These are phyloP conservation scores for Yamadazyma taylorii DNA, from an alignment of 1,139 yeast genomes.

Conservation along the genomic window DNA sequence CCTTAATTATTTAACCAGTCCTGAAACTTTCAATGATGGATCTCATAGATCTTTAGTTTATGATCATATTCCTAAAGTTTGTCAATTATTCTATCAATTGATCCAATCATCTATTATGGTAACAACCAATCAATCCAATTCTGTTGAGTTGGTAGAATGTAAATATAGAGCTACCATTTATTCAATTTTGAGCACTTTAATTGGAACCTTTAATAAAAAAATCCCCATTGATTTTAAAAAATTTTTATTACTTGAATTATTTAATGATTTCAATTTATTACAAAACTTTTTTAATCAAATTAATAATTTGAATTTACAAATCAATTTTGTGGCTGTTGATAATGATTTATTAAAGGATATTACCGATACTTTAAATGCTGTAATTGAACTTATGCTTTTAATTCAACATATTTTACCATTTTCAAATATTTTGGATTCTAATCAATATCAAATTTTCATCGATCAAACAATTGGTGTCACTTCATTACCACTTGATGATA, in stretches of 20 bases:
- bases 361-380: slow-evolving; percentile 11
- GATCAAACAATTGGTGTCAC: slow-evolving; percentile 25
- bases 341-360: slow-evolving; percentile 12
- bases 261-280: slow-evolving; percentile 12
- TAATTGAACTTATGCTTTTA: slow-evolving; percentile 10
- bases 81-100: slow-evolving; percentile 19
- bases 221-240: slow-evolving; percentile 21
- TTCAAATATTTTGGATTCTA: slow-evolving; percentile 9
- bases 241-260: slow-evolving; percentile 7
- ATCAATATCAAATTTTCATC: slow-evolving; percentile 18
- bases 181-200: slow-evolving; percentile 26
- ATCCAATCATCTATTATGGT: slow-evolving; percentile 20
- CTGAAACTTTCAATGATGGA: slow-evolving; percentile 44
- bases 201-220: slow-evolving; percentile 35
- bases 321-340: slow-evolving; percentile 6
- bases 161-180: slow-evolving; percentile 30
- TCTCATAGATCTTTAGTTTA: slow-evolving; percentile 32
- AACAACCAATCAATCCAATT: slow-evolving; percentile 14
- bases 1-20: slow-evolving; percentile 51
- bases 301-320: slow-evolving; percentile 6
- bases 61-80: slow-evolving; percentile 25
- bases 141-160: slow-evolving; percentile 21
- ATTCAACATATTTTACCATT: slow-evolving; percentile 29
- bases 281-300: slow-evolving; percentile 10
- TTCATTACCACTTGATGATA: slow-evolving; percentile 30